Conservation (phyloP, 2,329 filamentous ascomycete genomes). For the Fusarium liriodendri region DNA sequence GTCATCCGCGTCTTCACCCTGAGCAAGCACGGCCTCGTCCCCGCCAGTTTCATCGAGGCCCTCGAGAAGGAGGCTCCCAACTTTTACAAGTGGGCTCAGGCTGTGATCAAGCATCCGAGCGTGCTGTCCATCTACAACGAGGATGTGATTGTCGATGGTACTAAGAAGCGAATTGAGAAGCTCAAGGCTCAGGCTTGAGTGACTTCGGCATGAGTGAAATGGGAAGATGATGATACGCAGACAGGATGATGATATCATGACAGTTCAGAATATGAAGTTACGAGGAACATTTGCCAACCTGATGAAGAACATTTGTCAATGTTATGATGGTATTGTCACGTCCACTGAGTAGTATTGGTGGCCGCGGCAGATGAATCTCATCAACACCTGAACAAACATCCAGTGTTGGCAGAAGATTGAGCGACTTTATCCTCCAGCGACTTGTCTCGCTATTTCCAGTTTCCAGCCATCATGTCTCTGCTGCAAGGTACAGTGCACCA, state of each 20-base stretch:
- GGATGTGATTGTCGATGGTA: slow-evolving; percentile 32
- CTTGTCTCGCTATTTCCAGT: background rate
- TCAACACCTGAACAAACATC: background rate
- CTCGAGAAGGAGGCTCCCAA: slow-evolving; percentile 69
- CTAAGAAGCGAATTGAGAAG: slow-evolving; percentile 36
- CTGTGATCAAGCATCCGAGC: slow-evolving; percentile 70
- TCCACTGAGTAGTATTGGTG: background rate
- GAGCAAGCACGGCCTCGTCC: slow-evolving; percentile 65
- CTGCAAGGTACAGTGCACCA: background rate
- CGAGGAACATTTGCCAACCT: background rate
- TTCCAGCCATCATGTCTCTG: background rate
- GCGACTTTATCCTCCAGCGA: background rate
- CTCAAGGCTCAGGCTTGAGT: slow-evolving; percentile 10
- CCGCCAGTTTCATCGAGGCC: slow-evolving; percentile 56
- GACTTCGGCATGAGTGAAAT: background rate
- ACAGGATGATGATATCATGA: background rate
- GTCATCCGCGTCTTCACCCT: slow-evolving; percentile 69
- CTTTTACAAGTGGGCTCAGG: slow-evolving; percentile 75
- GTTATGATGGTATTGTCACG: background rate
- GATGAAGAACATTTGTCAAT: background rate
- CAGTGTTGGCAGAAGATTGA: background rate
- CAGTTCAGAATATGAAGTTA: background rate
- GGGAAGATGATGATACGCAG: background rate
- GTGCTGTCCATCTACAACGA: slow-evolving; percentile 74
- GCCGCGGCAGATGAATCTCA: background rate